Percentiles rank a stretch among this genome's conserved stretches.
Evolutionary conservation across 2,329 filamentous ascomycete genomes (phyloP).

Genomic region (Diaporthe capsici): DNA sequence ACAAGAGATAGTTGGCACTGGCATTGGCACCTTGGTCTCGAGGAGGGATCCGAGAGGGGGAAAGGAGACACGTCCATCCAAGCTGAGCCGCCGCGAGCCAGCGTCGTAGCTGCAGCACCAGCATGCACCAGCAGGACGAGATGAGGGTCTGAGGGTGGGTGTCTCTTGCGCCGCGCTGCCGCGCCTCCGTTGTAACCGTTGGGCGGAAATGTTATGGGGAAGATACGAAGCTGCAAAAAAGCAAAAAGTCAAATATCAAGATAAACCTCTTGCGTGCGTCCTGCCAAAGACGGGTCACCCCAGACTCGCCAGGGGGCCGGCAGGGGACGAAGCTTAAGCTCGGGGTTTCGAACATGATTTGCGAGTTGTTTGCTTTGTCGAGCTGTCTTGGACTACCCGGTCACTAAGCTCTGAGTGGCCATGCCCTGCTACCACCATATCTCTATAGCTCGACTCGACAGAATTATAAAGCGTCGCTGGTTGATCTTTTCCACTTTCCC

Average conservation of each 20-base stretch:
- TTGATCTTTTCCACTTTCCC: conserved; percentile 28
- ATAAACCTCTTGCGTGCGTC: conserved; percentile 35
- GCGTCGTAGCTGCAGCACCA: conserved; percentile 27
- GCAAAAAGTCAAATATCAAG: conserved; percentile 13
- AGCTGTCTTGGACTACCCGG: conserved; percentile 33
- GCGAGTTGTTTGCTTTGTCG: conserved; percentile 34
- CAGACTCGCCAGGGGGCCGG: conserved; percentile 13
- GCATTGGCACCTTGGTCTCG: conserved; percentile 3
- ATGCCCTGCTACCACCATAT: conserved; percentile 23
- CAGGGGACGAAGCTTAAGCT: conserved; percentile 38
- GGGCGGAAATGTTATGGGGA: conserved; percentile 17
- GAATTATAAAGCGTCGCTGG: conserved; percentile 36
- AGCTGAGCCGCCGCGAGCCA: conserved; percentile 5
- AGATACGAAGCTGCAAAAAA: conserved; percentile 22
- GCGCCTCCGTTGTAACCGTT: conserved; percentile 12
- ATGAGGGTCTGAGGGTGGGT: conserved; percentile 29
- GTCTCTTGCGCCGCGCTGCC: conserved; percentile 14
- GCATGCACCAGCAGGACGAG: conserved; percentile 11
- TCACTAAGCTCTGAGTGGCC: conserved; percentile 33
- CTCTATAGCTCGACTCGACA: conserved; percentile 31
- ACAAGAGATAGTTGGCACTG: conserved; percentile 23
- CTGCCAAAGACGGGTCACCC: conserved; percentile 36
- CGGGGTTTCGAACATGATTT: conserved; percentile 38
- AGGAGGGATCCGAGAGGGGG: neutral
- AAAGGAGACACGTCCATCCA: neutral